Evolutionary conservation across 805 yeast genomes (phyloP), one percentile per base, ranked within the genome.

Genomic region (Saccharomycopsis babjevae): DNA sequence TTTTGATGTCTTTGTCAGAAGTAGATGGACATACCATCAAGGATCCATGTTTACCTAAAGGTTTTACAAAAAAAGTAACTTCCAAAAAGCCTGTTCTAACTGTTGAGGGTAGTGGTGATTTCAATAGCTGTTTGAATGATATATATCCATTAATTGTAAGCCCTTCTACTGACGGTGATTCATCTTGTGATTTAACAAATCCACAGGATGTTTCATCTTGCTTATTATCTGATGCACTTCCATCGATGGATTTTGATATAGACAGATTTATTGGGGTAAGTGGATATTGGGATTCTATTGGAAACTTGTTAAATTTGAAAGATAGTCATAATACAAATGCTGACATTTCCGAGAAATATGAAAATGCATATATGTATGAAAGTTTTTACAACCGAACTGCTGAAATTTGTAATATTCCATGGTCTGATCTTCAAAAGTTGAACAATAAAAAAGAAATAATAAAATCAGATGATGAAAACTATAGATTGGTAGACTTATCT

Each of bases 211-310:
- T 72, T 1, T 72, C 77, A 0, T 74, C 83, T 2, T 84, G 88
- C 69, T 69, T 83, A 13, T 68, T 83, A 50, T 75, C 77, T 56
- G 84, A 82, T 64, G 69, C 76, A 22, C 74, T 81, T 34, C 89
- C 88, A 0, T 73, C 80, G 7, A 79, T 84, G 70, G 83, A 80
- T 65, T 82, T 84, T 66, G 79, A 80, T 56, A 72, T 79, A 39
- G 79, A 81, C 64, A 79, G 78, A 61, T 84, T 85, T 61, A 73
- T 82, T 50, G 89, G 88, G 0, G 85, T 85, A 8, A 82, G 86
- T 62, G 88, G 87, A 4, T 83, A 83, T 68, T 83, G 86, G 84
- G 84, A 84, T 66, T 79, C 84, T 4, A 73, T 84, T 46, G 76
- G 78, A n/a, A 74, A 76, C 57, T 71, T 83, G 43, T 67, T 81